Evolutionary conservation across 305 asterid genomes (phyloP).

Genomic region (Fraxinus sp.): DNA sequence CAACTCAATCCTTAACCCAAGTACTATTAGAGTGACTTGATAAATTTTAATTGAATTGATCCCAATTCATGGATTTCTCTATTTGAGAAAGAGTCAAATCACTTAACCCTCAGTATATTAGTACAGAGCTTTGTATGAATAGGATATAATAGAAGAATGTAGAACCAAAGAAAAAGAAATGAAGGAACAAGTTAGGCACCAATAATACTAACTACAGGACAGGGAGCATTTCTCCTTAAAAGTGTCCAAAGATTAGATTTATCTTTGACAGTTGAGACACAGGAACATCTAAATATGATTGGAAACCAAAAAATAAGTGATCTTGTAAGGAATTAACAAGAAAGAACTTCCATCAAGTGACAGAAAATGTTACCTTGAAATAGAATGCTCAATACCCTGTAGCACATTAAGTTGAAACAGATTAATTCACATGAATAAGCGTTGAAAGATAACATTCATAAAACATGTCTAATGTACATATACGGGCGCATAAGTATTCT

Average conservation of each 20-base stretch:
- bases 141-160: not conserved
- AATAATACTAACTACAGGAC: conserved; percentile 10
- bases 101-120: not conserved
- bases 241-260: not conserved
- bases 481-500: not conserved
- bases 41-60: not conserved
- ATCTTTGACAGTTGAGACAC: not conserved
- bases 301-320: not conserved
- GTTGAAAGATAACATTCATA: not conserved
- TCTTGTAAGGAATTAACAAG: not conserved
- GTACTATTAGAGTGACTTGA: not conserved
- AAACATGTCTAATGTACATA: not conserved
- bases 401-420: conserved; percentile 17
- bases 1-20: not conserved
- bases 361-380: conserved; percentile 38
- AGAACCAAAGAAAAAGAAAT: not conserved
- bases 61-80: not conserved
- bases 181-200: conserved; percentile 7
- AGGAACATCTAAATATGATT: not conserved
- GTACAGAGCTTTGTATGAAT: not conserved
- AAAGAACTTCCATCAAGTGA: not conserved
- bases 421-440: conserved; percentile 16
- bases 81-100: not conserved
- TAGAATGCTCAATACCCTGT: conserved; percentile 41
- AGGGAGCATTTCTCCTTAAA: not conserved